These are phyloP conservation scores for Pyricularia grisea DNA, from an alignment of 2,329 filamentous ascomycete genomes.

Conservation along the genomic window DNA sequence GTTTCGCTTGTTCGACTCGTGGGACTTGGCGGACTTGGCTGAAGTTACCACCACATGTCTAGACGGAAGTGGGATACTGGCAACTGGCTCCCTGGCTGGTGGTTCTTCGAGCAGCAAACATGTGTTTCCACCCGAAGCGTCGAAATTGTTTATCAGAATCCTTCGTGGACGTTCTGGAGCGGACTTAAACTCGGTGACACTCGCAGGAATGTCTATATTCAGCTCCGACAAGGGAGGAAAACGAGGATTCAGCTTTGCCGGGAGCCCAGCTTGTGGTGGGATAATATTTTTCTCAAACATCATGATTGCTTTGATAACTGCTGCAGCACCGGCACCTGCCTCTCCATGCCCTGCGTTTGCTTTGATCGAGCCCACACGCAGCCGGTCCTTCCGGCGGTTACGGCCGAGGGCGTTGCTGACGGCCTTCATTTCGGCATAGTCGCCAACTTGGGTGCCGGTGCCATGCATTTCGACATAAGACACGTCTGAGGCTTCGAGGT, in stretches of 20 bases:
- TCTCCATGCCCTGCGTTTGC: slow-evolving; percentile 41
- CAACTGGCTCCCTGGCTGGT: neutral
- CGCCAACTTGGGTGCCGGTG: slow-evolving; percentile 57
- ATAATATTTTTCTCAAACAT: neutral
- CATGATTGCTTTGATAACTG: neutral
- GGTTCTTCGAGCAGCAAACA: slow-evolving; percentile 37
- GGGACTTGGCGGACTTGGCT: neutral
- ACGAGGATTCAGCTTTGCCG: neutral
- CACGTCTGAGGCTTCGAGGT: slow-evolving; percentile 48
- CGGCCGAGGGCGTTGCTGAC: slow-evolving; percentile 24
- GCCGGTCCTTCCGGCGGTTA: slow-evolving; percentile 17
- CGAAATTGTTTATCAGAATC: neutral
- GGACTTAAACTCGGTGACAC: neutral
- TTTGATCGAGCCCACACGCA: slow-evolving; percentile 39
- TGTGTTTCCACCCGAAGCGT: slow-evolving; percentile 33
- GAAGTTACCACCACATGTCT: neutral
- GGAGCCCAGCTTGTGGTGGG: neutral
- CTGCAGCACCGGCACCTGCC: slow-evolving; percentile 38
- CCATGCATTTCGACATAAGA: slow-evolving; percentile 62
- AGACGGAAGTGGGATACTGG: neutral
- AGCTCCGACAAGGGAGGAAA: neutral
- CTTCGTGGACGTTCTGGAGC: neutral
- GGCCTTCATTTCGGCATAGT: slow-evolving; percentile 52
- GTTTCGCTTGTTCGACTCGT: neutral
- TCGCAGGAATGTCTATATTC: neutral